A percentile compares a stretch with the other conserved stretches of the same genome.
phyloP scores from a whole-genome alignment of 2,329 filamentous ascomycete species.

The Colletotrichum horii region DNA sequence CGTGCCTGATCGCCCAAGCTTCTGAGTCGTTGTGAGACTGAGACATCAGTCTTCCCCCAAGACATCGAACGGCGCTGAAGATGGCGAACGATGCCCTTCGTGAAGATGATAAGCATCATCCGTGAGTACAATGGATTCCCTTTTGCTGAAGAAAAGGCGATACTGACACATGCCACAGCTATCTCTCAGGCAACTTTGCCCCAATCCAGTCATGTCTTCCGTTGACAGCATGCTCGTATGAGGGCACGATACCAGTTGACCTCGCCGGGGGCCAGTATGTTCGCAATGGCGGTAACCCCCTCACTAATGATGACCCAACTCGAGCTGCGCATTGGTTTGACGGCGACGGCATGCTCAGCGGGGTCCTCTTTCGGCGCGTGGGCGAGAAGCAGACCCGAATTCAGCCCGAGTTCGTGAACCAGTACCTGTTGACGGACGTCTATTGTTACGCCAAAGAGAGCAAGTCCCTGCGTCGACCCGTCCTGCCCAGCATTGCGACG shows the following conservation, averaged over 20 bases:
- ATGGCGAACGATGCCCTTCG: background rate
- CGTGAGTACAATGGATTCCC: background rate
- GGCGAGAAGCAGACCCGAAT: conserved; percentile 44
- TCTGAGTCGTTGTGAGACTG: background rate
- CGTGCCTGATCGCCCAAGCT: background rate
- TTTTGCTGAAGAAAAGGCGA: background rate
- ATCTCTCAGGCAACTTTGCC: conserved; percentile 73
- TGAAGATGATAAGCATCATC: background rate
- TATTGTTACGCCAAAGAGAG: conserved; percentile 60
- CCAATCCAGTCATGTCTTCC: conserved; percentile 62
- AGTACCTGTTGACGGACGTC: conserved; percentile 72
- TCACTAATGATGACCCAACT: conserved; percentile 63
- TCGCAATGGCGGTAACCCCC: conserved; percentile 73
- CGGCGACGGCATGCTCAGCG: conserved; percentile 76
- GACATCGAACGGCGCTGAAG: background rate
- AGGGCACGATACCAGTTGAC: conserved; percentile 66
- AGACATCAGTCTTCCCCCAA: background rate
- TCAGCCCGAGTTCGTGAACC: conserved; percentile 70
- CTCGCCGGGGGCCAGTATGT: conserved; percentile 74
- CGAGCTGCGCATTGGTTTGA: conserved; percentile 77
- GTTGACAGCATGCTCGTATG: conserved; percentile 61
- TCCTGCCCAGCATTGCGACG: conserved; percentile 72
- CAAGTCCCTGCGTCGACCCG: conserved; percentile 53
- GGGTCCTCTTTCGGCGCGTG: conserved; percentile 61
- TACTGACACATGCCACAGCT: conserved; percentile 30